phyloP scores from a whole-genome alignment of 129 eudicot species.

The Erigeron canadensis region DNA sequence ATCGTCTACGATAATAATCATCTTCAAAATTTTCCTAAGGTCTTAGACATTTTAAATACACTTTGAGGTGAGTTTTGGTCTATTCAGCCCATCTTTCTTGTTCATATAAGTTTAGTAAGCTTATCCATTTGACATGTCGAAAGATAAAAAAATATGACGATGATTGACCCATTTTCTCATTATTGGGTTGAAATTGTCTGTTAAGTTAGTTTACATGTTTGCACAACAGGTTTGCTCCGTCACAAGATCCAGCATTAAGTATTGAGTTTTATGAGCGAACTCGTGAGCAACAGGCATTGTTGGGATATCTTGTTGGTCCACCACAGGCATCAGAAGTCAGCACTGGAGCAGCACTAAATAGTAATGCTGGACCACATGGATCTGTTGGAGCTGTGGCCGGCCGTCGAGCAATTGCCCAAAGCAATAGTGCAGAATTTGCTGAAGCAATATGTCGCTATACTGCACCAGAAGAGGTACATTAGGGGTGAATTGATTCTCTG shows the following conservation, averaged over 20 bases:
- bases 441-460: slow-evolving; percentile 71
- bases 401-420: slow-evolving; percentile 69
- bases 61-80: not conserved
- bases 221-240: slow-evolving; percentile 55
- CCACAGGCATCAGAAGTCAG: slow-evolving; percentile 33
- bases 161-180: not conserved
- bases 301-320: slow-evolving; percentile 52
- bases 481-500: not conserved
- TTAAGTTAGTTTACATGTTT: slow-evolving; percentile 10
- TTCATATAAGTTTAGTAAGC: not conserved
- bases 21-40: not conserved
- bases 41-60: not conserved
- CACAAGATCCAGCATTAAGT: slow-evolving; percentile 61
- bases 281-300: slow-evolving; percentile 54
- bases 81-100: not conserved
- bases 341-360: slow-evolving; percentile 7
- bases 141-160: not conserved
- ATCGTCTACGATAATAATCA: not conserved
- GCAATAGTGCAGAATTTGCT: slow-evolving; percentile 55
- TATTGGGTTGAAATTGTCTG: not conserved
- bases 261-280: slow-evolving; percentile 62
- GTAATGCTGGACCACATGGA: slow-evolving; percentile 61
- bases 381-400: slow-evolving; percentile 74
- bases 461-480: slow-evolving; percentile 63
- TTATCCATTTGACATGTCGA: not conserved